phyloP scores from a whole-genome alignment of 305 asterid genomes.

The Rubia occidens region DNA sequence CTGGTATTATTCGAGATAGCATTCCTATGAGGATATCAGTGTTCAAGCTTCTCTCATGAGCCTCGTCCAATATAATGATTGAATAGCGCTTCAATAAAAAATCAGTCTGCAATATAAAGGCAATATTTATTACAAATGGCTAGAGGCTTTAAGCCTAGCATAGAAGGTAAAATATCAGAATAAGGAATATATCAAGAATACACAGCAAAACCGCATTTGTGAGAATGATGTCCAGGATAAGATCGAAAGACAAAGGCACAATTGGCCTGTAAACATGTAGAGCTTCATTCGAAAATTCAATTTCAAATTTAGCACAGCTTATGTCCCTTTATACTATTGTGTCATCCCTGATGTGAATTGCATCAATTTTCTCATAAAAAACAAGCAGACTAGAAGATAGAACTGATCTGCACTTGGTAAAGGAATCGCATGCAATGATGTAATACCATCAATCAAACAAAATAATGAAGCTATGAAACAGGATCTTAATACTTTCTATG shows the following conservation, averaged over 20 bases:
- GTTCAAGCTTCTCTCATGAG: slow-evolving; percentile 93
- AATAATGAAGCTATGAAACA: neutral
- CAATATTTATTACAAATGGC: slow-evolving; percentile 7
- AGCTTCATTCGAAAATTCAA: neutral
- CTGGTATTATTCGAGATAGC: slow-evolving; percentile 89
- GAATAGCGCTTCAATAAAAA: slow-evolving; percentile 79
- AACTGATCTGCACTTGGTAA: neutral
- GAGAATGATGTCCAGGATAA: neutral
- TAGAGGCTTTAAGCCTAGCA: neutral
- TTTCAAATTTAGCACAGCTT: neutral
- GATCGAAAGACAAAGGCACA: neutral
- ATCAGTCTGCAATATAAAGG: slow-evolving; percentile 52
- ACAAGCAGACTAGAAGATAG: neutral
- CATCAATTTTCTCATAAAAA: neutral
- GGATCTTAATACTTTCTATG: neutral
- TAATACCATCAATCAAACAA: neutral
- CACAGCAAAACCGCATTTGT: neutral
- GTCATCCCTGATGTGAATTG: neutral
- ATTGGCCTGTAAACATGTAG: neutral
- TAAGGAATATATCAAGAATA: neutral
- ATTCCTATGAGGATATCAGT: slow-evolving; percentile 93
- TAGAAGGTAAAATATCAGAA: slow-evolving; percentile 5
- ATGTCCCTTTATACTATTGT: neutral
- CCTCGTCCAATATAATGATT: slow-evolving; percentile 83
- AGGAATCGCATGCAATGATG: neutral